These are phyloP conservation scores for Xylaria venustula DNA, from an alignment of 495 filamentous ascomycete genomes.

Conservation along the genomic window DNA sequence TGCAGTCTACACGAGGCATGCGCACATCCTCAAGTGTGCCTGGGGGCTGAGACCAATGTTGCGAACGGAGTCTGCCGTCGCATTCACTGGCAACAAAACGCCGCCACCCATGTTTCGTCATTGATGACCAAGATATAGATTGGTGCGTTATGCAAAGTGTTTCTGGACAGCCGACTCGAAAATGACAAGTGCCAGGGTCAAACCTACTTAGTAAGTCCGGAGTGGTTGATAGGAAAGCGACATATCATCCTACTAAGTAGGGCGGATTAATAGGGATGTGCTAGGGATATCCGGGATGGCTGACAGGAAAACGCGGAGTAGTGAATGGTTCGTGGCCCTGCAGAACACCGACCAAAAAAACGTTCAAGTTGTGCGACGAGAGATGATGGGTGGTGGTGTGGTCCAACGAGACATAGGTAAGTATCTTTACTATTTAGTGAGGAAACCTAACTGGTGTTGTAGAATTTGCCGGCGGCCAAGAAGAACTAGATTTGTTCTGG, in stretches of 20 bases:
- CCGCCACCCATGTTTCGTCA: not conserved
- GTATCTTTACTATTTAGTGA: no score
- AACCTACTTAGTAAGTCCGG: not conserved
- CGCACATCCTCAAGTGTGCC: not conserved
- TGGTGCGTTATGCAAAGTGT: not conserved
- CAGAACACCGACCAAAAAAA: not conserved
- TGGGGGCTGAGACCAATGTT: not conserved
- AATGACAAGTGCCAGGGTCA: slow-evolving; percentile 2
- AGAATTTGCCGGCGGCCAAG: slow-evolving; percentile 9
- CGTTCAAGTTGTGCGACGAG: not conserved
- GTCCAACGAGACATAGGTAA: not conserved
- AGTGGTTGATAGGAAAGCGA: not conserved
- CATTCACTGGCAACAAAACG: no score
- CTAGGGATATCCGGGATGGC: no score
- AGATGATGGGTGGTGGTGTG: not conserved
- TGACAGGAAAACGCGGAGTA: no score
- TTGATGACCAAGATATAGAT: not conserved
- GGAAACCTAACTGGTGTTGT: not conserved
- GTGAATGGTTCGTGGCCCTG: no score
- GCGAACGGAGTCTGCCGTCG: not conserved
- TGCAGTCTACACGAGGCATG: no score
- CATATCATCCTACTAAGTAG: not conserved
- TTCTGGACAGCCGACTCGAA: not conserved
- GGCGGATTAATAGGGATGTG: no score
- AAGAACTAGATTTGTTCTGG: not conserved